phyloP scores from a whole-genome alignment of 345 rosid species.

The Euclidium syriacum region DNA sequence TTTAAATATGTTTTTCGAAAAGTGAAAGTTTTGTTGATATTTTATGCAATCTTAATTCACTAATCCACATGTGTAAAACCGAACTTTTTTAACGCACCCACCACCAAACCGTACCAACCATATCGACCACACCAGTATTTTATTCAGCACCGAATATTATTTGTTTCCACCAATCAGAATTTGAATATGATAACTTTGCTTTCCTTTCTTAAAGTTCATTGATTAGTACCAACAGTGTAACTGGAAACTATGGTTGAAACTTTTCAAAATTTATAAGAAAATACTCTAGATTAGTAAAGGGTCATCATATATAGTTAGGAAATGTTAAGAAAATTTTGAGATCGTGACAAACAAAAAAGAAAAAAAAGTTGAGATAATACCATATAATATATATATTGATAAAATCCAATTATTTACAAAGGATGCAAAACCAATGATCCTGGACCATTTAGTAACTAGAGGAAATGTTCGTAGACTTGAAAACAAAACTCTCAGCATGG shows the following conservation, averaged over 20 bases:
- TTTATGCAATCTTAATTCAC: too few species aligned
- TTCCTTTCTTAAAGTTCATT: neutral
- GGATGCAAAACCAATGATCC: neutral
- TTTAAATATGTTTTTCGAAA: too few species aligned
- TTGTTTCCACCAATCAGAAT: neutral
- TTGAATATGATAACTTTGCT: neutral
- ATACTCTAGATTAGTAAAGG: neutral
- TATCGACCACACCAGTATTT: neutral
- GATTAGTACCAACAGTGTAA: neutral
- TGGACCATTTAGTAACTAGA: conserved; percentile 7
- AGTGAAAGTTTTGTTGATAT: too few species aligned
- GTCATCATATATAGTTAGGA: neutral
- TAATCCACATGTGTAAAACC: neutral
- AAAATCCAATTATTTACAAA: neutral
- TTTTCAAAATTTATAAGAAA: neutral
- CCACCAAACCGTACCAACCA: conserved; percentile 16
- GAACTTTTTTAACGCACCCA: neutral
- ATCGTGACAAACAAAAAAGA: too few species aligned
- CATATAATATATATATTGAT: neutral
- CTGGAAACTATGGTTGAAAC: neutral
- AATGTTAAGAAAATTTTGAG: too few species aligned
- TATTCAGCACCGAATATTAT: neutral
- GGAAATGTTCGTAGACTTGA: neutral
- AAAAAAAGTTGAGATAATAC: too few species aligned
- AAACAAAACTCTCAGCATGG: conserved; percentile 13